Evolutionary conservation across 2,329 filamentous ascomycete genomes (phyloP), one percentile per base, ranked within the genome.

Genomic region (Aspergillus amoenus): DNA sequence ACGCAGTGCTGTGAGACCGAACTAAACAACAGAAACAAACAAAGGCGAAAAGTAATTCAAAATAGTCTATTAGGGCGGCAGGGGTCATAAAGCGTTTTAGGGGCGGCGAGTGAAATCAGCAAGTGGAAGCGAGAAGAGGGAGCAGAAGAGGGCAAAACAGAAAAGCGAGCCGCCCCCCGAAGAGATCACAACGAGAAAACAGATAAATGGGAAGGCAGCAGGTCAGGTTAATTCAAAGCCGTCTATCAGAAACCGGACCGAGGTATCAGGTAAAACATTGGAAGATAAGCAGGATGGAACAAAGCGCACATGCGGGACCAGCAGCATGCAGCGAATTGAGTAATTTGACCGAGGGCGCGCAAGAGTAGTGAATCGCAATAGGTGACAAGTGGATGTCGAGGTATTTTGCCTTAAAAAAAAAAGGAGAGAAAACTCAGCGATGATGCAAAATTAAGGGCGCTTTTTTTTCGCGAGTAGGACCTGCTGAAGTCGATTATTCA

Each of bases 181-280:
- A 42, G 40, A 51, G 34, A 44, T 21, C 12, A 39, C 37, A 54
- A 59, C 12, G 30, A 46, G 32, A 53, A 55, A 18, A 22, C 45
- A 52, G 21, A 52, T 27, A 50, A 49, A 46, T 22, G 21, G 47
- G 37, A 53, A 40, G 22, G 22, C 34, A 47, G 24, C 22, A 50
- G 37, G 6, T 54, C 60, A 48, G 34, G 34, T 37, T 65, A 57
- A 42, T 27, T 34, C 48, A 52, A 57, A 44, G 57, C 59, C 58
- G 53, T 70, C 65, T 68, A 67, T 62, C 56, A 61, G n/a, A 63
- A 47, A 56, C 42, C 56, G 56, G 57, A 55, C 52, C 62, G 57
- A 63, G 62, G 62, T 63, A 63, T 63, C 59, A 53, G 22, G n/a
- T 30, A 40, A 52, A 57, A 34, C 27, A 30, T 30, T 30, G 27